Evolutionary conservation across 2,329 filamentous ascomycete species (phyloP).

Genomic region (Phialophora expanda): DNA sequence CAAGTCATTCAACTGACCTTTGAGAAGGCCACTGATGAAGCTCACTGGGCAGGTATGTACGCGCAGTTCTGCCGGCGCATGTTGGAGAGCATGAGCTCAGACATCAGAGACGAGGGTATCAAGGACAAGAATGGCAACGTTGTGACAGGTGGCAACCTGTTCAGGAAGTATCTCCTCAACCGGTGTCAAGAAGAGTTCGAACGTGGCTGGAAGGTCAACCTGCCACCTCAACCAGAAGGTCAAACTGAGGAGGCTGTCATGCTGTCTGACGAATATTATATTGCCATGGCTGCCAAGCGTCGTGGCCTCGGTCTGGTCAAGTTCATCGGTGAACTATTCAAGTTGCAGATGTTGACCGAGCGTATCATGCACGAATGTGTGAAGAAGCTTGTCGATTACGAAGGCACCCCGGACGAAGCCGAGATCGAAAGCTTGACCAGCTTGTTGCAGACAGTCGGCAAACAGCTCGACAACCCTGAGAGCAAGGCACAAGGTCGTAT

Average conservation of each 20-base stretch:
- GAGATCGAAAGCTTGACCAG: constrained; percentile 96
- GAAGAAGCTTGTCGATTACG: constrained; percentile 93
- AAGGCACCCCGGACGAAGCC: constrained; percentile 89
- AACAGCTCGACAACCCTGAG: constrained; percentile 72
- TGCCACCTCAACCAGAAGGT: constrained; percentile 78
- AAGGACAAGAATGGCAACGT: constrained; percentile 86
- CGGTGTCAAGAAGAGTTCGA: constrained; percentile 99
- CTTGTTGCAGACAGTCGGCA: constrained; percentile 88
- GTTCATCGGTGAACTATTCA: constrained; percentile 99
- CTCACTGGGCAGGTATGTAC: constrained; percentile 98
- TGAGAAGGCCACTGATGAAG: constrained; percentile 97
- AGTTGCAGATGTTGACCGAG: constrained; percentile 96
- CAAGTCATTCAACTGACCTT: constrained; percentile 99
- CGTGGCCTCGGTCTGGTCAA: constrained; percentile 96
- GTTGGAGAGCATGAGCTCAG: constrained; percentile 91
- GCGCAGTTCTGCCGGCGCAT: constrained; percentile 98
- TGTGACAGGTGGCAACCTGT: constrained; percentile 88
- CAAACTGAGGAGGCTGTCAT: constrained; percentile 74
- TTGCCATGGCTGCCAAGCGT: constrained; percentile 90
- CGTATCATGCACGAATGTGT: constrained; percentile 99
- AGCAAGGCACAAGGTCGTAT: constrained; percentile 87
- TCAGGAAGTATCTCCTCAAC: constrained; percentile 98
- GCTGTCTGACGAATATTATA: constrained; percentile 95
- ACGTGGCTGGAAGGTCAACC: constrained; percentile 90
- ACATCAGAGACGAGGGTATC: constrained; percentile 95